Conservation (phyloP, 768 basidiomycete species). For the Tylopilus sp. region DNA sequence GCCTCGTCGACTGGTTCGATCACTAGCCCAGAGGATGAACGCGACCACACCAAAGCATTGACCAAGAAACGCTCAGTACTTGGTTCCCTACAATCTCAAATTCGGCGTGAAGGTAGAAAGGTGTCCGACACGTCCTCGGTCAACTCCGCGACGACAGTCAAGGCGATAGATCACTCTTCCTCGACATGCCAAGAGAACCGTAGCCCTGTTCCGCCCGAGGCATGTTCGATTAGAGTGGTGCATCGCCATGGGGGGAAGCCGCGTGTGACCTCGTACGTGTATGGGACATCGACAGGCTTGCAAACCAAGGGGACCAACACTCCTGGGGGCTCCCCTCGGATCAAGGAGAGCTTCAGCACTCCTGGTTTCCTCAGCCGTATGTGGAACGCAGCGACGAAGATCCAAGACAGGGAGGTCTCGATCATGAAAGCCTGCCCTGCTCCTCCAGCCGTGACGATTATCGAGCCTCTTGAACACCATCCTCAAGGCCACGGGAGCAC, state of each 20-base stretch:
- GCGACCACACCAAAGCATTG: constrained; percentile 22
- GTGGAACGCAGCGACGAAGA: constrained; percentile 63
- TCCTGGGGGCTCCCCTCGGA: constrained; percentile 19
- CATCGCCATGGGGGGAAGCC: constrained; percentile 24
- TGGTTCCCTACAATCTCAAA: constrained; percentile 44
- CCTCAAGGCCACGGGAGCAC: constrained; percentile 29
- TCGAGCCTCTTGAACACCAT: constrained; percentile 26
- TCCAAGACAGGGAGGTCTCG: constrained; percentile 28
- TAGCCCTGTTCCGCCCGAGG: constrained; percentile 12
- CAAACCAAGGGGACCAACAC: constrained; percentile 12
- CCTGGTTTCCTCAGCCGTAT: constrained; percentile 64
- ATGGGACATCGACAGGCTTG: constrained; percentile 18
- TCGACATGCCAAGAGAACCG: constrained; percentile 15
- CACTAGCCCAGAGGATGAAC: constrained; percentile 48
- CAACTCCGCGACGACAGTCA: constrained; percentile 35
- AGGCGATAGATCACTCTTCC: constrained; percentile 25
- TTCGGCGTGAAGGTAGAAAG: constrained; percentile 40
- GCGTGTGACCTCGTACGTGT: constrained; percentile 28
- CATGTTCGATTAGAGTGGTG: constrained; percentile 26
- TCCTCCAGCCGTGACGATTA: constrained; percentile 20
- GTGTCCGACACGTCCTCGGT: constrained; percentile 33
- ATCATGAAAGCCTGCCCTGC: constrained; percentile 7
- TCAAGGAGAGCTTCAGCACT: constrained; percentile 39
- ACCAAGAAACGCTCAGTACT: constrained; percentile 41
- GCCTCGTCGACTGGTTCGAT: constrained; percentile 52